Evolutionary conservation across 495 filamentous ascomycete genomes (phyloP), one percentile per base, ranked within the genome.

Genomic region (Jackrogersella multiformis): DNA sequence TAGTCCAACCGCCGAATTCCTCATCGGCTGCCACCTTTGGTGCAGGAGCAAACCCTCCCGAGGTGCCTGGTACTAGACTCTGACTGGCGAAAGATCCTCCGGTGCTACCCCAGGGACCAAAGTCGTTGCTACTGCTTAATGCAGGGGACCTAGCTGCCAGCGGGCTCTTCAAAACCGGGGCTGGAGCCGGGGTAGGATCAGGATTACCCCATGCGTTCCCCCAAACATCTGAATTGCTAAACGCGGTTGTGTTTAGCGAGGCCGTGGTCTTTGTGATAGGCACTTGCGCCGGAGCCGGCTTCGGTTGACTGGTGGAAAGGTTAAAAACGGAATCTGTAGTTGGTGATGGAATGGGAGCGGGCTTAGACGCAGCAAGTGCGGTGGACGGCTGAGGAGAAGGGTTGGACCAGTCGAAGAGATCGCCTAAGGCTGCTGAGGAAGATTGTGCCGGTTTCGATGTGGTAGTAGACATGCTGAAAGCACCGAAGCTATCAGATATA

Each of bases 1-100:
- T 93, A 42, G 89, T 90, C 93, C 93, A 97, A 20, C 93, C 93
- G 13, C 93, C 93, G 79, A 96, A 97, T 69, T 97, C 93, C 77
- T 97, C 93, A 73, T 97, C 93, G 0, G 86, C 87, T 26, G 86
- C 84, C 2, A 95, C 89, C 65, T 88, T 88, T 9, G 90, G 87
- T 20, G 85, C 75, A 2, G 81, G 65, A 10, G 75, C 78, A 62
- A 84, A 84, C 1, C 82, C 82, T 23, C 83, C 83, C 6, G 78
- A 79, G 1, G 79, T 55, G 8, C 83, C 82, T 2, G 82, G 82
- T 2, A 86, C 81, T 65, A 86, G 81, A 34, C 82, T 84, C 69
- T 84, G 79, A 61, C 59, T 81, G n/a, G 84, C 79, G 28, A 85
- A 76, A 20, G 80, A 80, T 10, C 68, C 69, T 23, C 74, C 75